Evolutionary conservation across 139 green algal species (phyloP).

Genomic region (Chlamydomonas sphaeroides): DNA sequence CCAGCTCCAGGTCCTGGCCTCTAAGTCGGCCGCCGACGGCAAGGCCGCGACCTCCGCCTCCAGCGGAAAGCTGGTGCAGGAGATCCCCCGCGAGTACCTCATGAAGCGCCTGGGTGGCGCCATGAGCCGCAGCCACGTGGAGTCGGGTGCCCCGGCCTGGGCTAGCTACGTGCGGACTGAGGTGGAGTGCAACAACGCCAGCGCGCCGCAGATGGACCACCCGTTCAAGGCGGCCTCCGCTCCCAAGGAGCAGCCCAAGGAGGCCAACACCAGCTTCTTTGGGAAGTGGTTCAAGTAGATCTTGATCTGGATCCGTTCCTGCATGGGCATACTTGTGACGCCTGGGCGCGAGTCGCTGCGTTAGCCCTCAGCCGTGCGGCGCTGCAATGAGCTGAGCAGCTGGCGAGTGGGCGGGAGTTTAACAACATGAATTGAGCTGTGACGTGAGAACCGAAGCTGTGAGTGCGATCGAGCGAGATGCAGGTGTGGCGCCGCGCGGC

Average conservation of each 20-base stretch:
- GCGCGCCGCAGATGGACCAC: conserved; percentile 22
- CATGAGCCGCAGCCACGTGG: conserved; percentile 36
- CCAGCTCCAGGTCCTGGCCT: conserved; percentile 59
- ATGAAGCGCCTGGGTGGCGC: conserved; percentile 55
- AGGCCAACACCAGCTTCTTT: conserved; percentile 13
- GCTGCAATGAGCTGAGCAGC: too few relatives aligned
- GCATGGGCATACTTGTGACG: too few relatives aligned
- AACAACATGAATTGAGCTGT: too few relatives aligned
- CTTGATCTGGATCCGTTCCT: too few relatives aligned
- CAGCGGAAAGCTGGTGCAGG: conserved; percentile 47
- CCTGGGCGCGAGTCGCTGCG: too few relatives aligned
- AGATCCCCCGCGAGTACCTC: conserved; percentile 67
- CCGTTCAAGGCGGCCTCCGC: background rate
- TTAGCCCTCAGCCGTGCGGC: too few relatives aligned
- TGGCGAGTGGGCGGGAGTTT: too few relatives aligned
- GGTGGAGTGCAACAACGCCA: background rate
- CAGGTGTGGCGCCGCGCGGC: too few relatives aligned
- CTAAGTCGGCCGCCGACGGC: conserved; percentile 10
- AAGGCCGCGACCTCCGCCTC: conserved; percentile 30
- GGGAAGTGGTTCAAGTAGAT: background rate
- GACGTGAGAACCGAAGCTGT: too few relatives aligned
- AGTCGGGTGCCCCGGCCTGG: conserved; percentile 36
- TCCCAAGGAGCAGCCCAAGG: background rate
- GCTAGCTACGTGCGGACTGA: conserved; percentile 23
- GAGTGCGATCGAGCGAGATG: too few relatives aligned